Percentiles rank a stretch among this genome's conserved stretches.
Evolutionary conservation across 139 green algal genomes (phyloP).

Genomic region (Asterochloris sp.): DNA sequence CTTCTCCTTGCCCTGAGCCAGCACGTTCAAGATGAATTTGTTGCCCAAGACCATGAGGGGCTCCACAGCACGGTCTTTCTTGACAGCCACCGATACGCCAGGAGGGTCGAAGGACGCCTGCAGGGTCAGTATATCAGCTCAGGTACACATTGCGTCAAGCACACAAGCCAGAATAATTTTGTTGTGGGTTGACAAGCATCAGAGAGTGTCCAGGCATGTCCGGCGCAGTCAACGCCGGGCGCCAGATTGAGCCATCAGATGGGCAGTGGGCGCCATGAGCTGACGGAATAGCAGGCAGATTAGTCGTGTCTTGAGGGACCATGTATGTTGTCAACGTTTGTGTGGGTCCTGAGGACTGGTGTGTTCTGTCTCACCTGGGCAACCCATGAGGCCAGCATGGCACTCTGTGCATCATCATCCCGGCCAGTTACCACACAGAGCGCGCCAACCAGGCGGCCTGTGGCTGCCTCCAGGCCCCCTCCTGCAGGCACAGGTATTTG

Average conservation of each 20-base stretch:
- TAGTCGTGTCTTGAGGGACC: too few relatives aligned
- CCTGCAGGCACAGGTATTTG: too few relatives aligned
- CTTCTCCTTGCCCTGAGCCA: slow-evolving; percentile 67
- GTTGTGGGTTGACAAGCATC: too few relatives aligned
- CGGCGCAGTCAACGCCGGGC: too few relatives aligned
- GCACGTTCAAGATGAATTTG: slow-evolving; percentile 83
- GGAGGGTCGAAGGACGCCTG: slow-evolving; percentile 89
- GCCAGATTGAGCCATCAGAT: too few relatives aligned
- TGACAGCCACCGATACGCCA: slow-evolving; percentile 87
- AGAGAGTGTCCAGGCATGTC: too few relatives aligned
- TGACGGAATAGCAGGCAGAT: too few relatives aligned
- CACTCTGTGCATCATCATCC: slow-evolving; percentile 72
- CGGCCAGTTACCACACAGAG: slow-evolving; percentile 84
- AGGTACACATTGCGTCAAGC: too few relatives aligned
- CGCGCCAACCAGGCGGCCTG: slow-evolving; percentile 87
- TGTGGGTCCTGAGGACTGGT: too few relatives aligned
- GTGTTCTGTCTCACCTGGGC: slow-evolving; percentile 48
- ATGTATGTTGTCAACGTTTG: too few relatives aligned
- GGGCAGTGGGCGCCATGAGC: too few relatives aligned
- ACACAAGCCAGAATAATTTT: too few relatives aligned
- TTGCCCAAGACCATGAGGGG: slow-evolving; percentile 64
- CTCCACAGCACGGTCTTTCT: slow-evolving; percentile 94
- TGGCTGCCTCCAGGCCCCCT: slow-evolving; percentile 59
- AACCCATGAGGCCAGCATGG: slow-evolving; percentile 94
- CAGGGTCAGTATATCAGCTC: not conserved